Base-by-base conservation (phyloP, 2,329 filamentous ascomycete genomes). In the Chaetomiaceae sp. region DNA sequence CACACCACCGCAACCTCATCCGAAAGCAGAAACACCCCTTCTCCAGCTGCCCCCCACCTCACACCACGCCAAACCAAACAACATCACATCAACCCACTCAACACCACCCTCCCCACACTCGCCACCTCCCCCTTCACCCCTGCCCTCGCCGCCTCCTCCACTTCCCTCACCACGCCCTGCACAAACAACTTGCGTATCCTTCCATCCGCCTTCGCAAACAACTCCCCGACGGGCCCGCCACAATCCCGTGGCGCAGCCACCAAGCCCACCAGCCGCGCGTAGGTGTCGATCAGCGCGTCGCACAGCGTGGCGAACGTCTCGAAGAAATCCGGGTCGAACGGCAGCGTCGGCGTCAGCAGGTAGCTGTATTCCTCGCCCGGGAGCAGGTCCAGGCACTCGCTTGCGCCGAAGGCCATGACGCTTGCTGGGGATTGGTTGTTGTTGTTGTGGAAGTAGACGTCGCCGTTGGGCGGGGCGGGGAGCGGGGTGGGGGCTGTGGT, bases 271-370 rank as follows among this genome's bases (percentile, higher is more conserved):
- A 98, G 79, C 45, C 83, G 80, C 29, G 82, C 81, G 68, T 98
- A 98, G 60, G 83, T 88, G 64, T 97, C 93, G 58, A 96, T 94
- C 51, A 98, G 71, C 3, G 95, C 88, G 62, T 98, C 93, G 69
- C 93, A 97, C 6, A 98, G 74, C 11, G 93, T 96, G 12, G 89
- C 85, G 68, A 97, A 97, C 0, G 90, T 96, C 69, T 94, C 89
- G 65, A 91, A 93, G 60, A 95, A 98, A 66, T 98, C 93, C 0
- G 93, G 93, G 54, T 97, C 90, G 61, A 98, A 98, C 0, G 93
- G 93, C 38, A 98, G 70, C 14, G 83, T 84, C 0, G 93, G 93
- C n/a, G 91, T 97, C 17, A 96, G 75, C 2, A 98, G 74, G 63
- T 91, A 83, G 0, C 82, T 81, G 64, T 96, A 98, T 59, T 94